Evolutionary conservation across 106 monocot species (phyloP), one percentile per base, ranked within the genome.

Genomic region (Iris macrosiphon): DNA sequence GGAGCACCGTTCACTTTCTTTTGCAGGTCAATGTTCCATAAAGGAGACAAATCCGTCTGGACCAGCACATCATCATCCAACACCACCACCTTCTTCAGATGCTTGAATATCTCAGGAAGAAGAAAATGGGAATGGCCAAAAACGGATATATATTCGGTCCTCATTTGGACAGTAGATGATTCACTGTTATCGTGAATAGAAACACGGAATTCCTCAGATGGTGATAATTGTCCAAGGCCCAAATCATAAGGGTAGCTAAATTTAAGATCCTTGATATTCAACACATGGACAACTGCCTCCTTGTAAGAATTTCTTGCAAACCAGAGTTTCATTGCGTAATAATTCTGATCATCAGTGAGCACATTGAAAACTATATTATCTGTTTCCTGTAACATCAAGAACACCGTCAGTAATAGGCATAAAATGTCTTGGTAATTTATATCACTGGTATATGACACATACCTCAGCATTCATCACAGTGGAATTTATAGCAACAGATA

Each of bases 61-160:
- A 93, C 77, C 26, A 87, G 75, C 41, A 84, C 49, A 66, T 94
- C 93, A 73, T 94, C 93, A 71, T 88, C 93, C 71, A 94, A 81
- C 45, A 94, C 53, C 21, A 94, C 73, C 17, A 94, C 65, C 55
- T 57, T 83, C 38, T 78, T 81, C 30, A 94, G 53, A 56, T 73
- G 70, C 52, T 72, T 60, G 59, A 94, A 88, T 59, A 94, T 68
- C 2, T 84, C 73, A 33, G 93, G 75, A 58, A 94, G 80, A 67
- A 84, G 77, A 79, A 84, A 94, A 53, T 88, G 93, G 21, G 88
- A 71, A 47, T 81, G 81, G n/a, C 93, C 73, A 68, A 84, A 88
- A 60, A 81, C 69, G 17, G 88, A 81, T 18, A 88, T 61, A 49
- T 93, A 78, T 52, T 88, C 84, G 21, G 80, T 86, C 70, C 69